Evolutionary conservation across 2,329 filamentous ascomycete species (phyloP).

Genomic region (Aspergillus uvarum): DNA sequence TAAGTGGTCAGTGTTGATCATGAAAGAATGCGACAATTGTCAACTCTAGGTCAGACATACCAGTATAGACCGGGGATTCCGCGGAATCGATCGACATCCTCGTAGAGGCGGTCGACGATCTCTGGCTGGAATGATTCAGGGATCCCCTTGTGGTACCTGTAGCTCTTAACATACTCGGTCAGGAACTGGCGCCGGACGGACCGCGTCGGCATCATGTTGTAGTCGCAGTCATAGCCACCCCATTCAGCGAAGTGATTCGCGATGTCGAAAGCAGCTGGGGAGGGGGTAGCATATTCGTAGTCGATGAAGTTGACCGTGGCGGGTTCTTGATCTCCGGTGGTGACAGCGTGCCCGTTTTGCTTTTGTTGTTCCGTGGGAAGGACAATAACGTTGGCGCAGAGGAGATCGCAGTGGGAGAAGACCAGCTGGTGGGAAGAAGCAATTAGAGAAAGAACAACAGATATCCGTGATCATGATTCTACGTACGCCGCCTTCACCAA

Average conservation of each 20-base stretch:
- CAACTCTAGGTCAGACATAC: constrained; percentile 26
- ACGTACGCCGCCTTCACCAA: constrained; percentile 70
- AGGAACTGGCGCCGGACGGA: constrained; percentile 78
- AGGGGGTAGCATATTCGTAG: constrained; percentile 95
- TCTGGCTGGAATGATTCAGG: constrained; percentile 51
- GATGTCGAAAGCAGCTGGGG: constrained; percentile 92
- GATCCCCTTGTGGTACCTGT: constrained; percentile 55
- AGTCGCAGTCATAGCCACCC: constrained; percentile 96
- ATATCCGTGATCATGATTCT: constrained; percentile 9
- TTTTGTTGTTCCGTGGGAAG: constrained; percentile 44
- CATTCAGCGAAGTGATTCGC: constrained; percentile 98
- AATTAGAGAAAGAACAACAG: not conserved
- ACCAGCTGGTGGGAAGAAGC: constrained; percentile 60
- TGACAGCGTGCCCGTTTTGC: constrained; percentile 5
- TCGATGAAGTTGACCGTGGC: constrained; percentile 83
- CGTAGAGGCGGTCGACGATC: constrained; percentile 68
- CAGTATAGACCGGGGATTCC: constrained; percentile 86
- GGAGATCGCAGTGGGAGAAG: constrained; percentile 91
- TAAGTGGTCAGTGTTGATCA: not conserved
- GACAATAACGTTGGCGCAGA: constrained; percentile 96
- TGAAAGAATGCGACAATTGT: too few relatives aligned
- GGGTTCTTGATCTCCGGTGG: constrained; percentile 36
- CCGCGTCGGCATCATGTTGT: constrained; percentile 74
- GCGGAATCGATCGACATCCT: constrained; percentile 82
- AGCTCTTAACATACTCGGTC: constrained; percentile 75